These are phyloP conservation scores for Barnettozyma wickerhamii DNA, from an alignment of 805 yeast genomes.

Conservation along the genomic window DNA sequence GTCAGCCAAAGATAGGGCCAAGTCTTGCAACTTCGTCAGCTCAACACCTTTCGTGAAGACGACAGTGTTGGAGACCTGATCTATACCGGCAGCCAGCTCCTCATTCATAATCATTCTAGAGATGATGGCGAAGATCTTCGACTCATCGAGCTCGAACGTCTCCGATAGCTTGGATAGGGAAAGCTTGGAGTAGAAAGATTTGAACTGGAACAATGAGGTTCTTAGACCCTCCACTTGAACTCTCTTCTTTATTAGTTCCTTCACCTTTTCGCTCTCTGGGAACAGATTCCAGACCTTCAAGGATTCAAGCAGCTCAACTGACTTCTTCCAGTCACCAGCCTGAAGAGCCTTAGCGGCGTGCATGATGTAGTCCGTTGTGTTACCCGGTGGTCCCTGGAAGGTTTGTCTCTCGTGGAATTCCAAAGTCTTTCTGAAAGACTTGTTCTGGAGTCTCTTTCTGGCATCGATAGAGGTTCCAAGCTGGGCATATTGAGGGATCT, in stretches of 20 bases:
- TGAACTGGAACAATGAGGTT: constrained; percentile 87
- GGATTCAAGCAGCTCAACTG: constrained; percentile 64
- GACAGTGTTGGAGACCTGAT: constrained; percentile 57
- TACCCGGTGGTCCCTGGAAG: constrained; percentile 97
- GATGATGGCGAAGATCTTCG: constrained; percentile 57
- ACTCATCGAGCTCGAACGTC: constrained; percentile 59
- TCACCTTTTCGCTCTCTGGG: constrained; percentile 62
- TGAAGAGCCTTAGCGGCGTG: constrained; percentile 87
- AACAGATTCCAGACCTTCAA: constrained; percentile 85
- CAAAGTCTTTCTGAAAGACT: constrained; percentile 85
- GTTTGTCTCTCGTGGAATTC: constrained; percentile 93
- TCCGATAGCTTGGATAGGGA: constrained; percentile 61
- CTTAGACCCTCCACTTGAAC: constrained; percentile 88
- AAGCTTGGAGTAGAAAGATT: constrained; percentile 67
- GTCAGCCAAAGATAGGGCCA: constrained; percentile 81
- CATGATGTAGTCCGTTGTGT: constrained; percentile 88
- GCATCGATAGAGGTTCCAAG: constrained; percentile 49
- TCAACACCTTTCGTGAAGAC: constrained; percentile 75
- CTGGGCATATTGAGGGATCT: constrained; percentile 87
- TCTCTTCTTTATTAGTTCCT: constrained; percentile 68
- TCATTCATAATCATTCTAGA: constrained; percentile 72
- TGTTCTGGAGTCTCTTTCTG: constrained; percentile 62
- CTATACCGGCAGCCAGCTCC: constrained; percentile 73
- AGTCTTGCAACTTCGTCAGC: constrained; percentile 78
- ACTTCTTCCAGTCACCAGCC: constrained; percentile 83